Evolutionary conservation across 2,329 filamentous ascomycete genomes (phyloP).

Genomic region (Boeremia exigua): DNA sequence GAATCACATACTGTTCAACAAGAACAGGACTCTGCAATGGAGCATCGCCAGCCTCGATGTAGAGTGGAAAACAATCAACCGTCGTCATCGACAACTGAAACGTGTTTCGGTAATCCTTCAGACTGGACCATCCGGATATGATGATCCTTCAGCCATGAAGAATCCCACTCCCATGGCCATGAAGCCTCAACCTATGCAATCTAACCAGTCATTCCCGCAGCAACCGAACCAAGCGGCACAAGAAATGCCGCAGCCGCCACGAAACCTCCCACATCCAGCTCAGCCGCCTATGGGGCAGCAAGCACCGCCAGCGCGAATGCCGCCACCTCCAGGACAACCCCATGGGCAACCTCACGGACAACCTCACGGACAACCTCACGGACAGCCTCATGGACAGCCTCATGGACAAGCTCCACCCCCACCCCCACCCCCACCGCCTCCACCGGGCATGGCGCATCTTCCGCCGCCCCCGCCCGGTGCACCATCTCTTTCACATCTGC

Average conservation of each 20-base stretch:
- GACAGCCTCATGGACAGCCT: not conserved
- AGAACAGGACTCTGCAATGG: constrained; percentile 35
- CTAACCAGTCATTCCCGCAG: constrained; percentile 8
- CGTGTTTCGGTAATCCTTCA: constrained; percentile 40
- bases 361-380: not conserved
- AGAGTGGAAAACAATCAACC: constrained; percentile 27
- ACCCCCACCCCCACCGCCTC: constrained; percentile 7
- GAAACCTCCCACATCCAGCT: constrained; percentile 1
- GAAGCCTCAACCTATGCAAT: constrained; percentile 10
- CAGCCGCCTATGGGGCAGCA: constrained; percentile 2
- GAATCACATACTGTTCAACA: constrained; percentile 28
- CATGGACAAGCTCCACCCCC: constrained; percentile 4
- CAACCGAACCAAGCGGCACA: constrained; percentile 3
- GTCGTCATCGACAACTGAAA: constrained; percentile 21
- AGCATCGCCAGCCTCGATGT: constrained; percentile 37
- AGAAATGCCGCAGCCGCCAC: constrained; percentile 16
- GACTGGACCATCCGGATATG: constrained; percentile 30
- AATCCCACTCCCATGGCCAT: not conserved
- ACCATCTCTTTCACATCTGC: not conserved
- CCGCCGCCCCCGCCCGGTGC: constrained; percentile 6
- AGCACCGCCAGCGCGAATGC: constrained; percentile 2
- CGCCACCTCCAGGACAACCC: not conserved
- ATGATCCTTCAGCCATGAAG: constrained; percentile 13
- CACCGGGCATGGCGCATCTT: not conserved
- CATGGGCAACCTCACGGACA: not conserved